A percentile compares a stretch with the other conserved stretches of the same genome.
These are phyloP conservation scores for Penicillium palitans DNA, from an alignment of 2,329 filamentous ascomycete genomes.

Conservation along the genomic window DNA sequence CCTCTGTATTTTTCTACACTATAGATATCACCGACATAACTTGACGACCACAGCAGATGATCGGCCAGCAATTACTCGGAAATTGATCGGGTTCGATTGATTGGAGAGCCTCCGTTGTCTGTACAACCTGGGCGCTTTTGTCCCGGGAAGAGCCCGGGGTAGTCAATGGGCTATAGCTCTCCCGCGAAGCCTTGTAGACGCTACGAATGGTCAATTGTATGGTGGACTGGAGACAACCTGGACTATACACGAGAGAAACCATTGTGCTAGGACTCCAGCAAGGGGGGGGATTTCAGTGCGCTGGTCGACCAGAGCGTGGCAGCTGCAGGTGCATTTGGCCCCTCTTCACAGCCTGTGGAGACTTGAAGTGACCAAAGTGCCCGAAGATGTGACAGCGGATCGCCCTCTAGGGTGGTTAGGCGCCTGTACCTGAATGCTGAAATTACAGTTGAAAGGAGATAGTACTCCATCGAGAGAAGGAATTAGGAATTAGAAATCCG, in stretches of 20 bases:
- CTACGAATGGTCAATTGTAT: constrained; percentile 18
- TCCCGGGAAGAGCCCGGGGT: constrained; percentile 16
- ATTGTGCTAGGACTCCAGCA: constrained; percentile 11
- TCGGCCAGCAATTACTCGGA: constrained; percentile 17
- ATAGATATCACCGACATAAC: background rate
- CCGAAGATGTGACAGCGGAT: constrained; percentile 38
- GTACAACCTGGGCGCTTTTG: constrained; percentile 22
- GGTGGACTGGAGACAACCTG: constrained; percentile 10
- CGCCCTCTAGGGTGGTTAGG: constrained; percentile 26
- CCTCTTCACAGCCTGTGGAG: constrained; percentile 15
- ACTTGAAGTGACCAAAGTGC: constrained; percentile 32
- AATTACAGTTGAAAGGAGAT: background rate
- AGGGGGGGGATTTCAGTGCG: constrained; percentile 28
- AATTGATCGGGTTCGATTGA: constrained; percentile 19
- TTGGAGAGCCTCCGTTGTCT: constrained; percentile 20
- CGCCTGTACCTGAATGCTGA: constrained; percentile 30
- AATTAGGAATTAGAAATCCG: background rate
- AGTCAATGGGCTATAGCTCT: constrained; percentile 13
- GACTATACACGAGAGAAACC: background rate
- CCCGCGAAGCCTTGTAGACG: background rate
- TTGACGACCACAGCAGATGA: background rate
- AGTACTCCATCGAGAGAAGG: background rate
- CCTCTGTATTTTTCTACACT: background rate
- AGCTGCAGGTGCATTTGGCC: constrained; percentile 30
- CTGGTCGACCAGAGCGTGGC: constrained; percentile 36